Base-by-base conservation (phyloP, 768 basidiomycete genomes). In the Mycena alexandri region DNA sequence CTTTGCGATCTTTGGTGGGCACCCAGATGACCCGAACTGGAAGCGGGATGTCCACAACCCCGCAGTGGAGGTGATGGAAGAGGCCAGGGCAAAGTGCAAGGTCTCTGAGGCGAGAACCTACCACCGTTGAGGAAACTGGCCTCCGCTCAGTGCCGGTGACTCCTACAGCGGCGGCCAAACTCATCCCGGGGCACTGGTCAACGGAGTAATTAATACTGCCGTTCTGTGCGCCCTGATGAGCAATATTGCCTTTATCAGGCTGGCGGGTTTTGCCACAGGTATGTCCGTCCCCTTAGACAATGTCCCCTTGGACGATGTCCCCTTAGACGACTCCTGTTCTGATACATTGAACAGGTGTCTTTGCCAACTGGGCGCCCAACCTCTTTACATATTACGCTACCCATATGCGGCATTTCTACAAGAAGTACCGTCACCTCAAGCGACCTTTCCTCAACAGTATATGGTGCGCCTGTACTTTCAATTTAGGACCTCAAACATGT, bases 381-480 rank as follows among this genome's bases (percentile, higher is more conserved):
- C n/a, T 58, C 33, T 58, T 25, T 36, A n/a, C 17, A 13, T 58
- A 10, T 36, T 58, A 58, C 38, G 56, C 42, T 14, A 21, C 6
- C 13, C 21, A 58, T 24, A 42, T 58, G 43, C 8, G 56, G 8
- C 29, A 13, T 7, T 53, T 53, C 51, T 53, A 25, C 51, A 24
- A 33, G 22, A 24, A 33, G 14, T 53, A 53, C 51, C 11, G 7
- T 14, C 22, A 53, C 29, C 17, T 53, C 11, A 25, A 11, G 6
- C 51, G 51, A 14, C 51, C 51, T 12, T 63, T 53, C 33, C 42
- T 36, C 13, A 61, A 61, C 46, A 19, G 43, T 22, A 48, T 61
- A 9, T 64, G 55, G 46, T 43, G 33, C 9, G 52, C 63, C 21
- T 54, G 52, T 43, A 66, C 64, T 3, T 66, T 60, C 36, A 66